Base-by-base conservation (phyloP, 257 asterid genomes). In the Phtheirospermum japonicum region DNA sequence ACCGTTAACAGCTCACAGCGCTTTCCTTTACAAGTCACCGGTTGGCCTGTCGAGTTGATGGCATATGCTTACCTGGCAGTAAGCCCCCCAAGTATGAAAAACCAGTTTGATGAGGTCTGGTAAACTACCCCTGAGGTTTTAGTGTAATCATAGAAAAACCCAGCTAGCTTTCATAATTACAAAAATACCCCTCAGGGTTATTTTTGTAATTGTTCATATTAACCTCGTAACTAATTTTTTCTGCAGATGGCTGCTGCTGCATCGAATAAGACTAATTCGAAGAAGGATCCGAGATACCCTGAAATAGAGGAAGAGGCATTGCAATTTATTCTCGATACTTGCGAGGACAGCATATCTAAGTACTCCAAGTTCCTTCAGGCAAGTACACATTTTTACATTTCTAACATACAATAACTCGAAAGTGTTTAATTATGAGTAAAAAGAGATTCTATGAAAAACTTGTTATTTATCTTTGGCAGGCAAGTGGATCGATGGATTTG, bases 11-110 rank as follows among this genome's bases (percentile, higher is more conserved):
- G 98, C 71, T 71, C 87, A 11, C 91, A 88, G 51, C 63, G 98
- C 56, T 91, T 71, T 81, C 98, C 98, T 9, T 7, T 88, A 69
- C 98, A 79, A 88, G 73, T 91, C 62, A 84, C 94, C 4, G 98
- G 98, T 46, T 91, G 98, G 98, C 95, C 98, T 0, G 64, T 78
- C 73, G 98, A 88, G 81, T 70, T 91, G 77, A 88, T 85, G 98
- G 98, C 98, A 0, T 91, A 76, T 77, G 98, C 96, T 57, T 88
- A 82, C 81, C 78, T 91, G 49, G 96, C 85, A 39, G 96, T 85
- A 31, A 83, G 95, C 81, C 98, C 98, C 36, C 88, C 92, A 13
- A 84, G 83, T 57, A 84, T 91, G 98, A 75, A 31, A 68, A 71
- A 66, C 61, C 80, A 63, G 76, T 91, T 88, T 69, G 87, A 82